These are phyloP conservation scores for Spencermartinsiella europaea DNA, from an alignment of 805 yeast genomes.

Conservation along the genomic window DNA sequence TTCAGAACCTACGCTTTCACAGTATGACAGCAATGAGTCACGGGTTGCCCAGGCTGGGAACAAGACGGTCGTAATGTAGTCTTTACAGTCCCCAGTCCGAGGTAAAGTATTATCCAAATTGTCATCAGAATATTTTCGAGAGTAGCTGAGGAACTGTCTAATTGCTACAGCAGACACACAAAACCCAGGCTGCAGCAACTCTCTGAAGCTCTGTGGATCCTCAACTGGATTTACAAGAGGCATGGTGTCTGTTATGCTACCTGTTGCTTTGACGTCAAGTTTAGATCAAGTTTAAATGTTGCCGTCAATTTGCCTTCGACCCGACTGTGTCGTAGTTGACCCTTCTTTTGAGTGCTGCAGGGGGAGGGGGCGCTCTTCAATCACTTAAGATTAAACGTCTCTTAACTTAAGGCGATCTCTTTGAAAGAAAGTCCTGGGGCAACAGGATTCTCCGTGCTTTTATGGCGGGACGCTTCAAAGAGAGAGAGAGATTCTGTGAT, in stretches of 20 bases:
- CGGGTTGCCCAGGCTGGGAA: slow-evolving; percentile 23
- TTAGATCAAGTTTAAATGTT: too few relatives aligned
- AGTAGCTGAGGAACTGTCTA: slow-evolving; percentile 24
- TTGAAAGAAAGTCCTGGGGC: too few relatives aligned
- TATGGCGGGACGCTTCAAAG: too few relatives aligned
- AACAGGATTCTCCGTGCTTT: too few relatives aligned
- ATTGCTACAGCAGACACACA: slow-evolving; percentile 25
- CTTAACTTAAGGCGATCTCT: too few relatives aligned
- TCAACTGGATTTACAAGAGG: slow-evolving; percentile 51
- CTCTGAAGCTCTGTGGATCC: slow-evolving; percentile 62
- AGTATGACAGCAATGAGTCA: slow-evolving; percentile 16
- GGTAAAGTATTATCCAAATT: slow-evolving; percentile 26
- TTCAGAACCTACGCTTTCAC: slow-evolving; percentile 14
- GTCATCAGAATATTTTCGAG: slow-evolving; percentile 30
- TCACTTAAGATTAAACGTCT: too few relatives aligned
- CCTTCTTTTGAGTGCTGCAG: too few relatives aligned
- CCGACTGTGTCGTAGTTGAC: too few relatives aligned
- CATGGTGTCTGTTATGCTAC: slow-evolving; percentile 7
- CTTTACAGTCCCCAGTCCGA: slow-evolving; percentile 22
- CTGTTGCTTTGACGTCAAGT: neutral
- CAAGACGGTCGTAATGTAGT: slow-evolving; percentile 13
- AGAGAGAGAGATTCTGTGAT: too few relatives aligned
- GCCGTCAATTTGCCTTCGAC: too few relatives aligned
- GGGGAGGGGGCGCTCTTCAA: too few relatives aligned
- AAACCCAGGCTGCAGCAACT: slow-evolving; percentile 14